Conservation (phyloP, 148 eudicot genomes). For the Fagopyrum tataricum region DNA sequence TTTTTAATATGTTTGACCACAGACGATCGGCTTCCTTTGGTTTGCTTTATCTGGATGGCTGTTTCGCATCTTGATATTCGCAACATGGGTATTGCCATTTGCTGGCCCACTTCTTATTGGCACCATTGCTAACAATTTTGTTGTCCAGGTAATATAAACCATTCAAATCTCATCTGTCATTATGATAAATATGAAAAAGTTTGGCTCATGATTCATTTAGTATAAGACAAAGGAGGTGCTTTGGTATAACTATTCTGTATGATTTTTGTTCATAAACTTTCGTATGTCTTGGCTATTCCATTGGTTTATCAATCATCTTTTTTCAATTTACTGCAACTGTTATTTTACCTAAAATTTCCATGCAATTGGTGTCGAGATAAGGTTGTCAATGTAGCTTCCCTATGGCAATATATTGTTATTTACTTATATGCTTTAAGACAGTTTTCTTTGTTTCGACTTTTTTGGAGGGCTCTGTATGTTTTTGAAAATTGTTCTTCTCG, state of each 20-base stretch:
- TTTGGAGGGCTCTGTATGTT: neutral
- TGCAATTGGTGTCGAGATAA: neutral
- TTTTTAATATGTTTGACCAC: conserved; percentile 17
- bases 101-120: conserved; percentile 83
- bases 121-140: conserved; percentile 65
- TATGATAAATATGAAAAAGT: neutral
- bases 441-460: neutral
- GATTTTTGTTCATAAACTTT: neutral
- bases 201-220: neutral
- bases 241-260: neutral
- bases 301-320: neutral
- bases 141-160: conserved; percentile 60
- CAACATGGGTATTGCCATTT: conserved; percentile 80
- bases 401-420: neutral
- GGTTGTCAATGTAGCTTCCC: neutral
- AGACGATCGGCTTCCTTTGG: conserved; percentile 93
- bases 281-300: neutral
- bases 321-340: neutral
- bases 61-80: conserved; percentile 64
- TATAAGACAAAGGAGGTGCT: neutral
- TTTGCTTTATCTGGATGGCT: conserved; percentile 96
- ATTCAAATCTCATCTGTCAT: neutral
- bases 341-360: neutral
- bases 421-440: neutral
- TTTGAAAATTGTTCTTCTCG: neutral